Evolutionary conservation across 345 rosid genomes (phyloP).

Genomic region (Excoecaria cochinchinensis): DNA sequence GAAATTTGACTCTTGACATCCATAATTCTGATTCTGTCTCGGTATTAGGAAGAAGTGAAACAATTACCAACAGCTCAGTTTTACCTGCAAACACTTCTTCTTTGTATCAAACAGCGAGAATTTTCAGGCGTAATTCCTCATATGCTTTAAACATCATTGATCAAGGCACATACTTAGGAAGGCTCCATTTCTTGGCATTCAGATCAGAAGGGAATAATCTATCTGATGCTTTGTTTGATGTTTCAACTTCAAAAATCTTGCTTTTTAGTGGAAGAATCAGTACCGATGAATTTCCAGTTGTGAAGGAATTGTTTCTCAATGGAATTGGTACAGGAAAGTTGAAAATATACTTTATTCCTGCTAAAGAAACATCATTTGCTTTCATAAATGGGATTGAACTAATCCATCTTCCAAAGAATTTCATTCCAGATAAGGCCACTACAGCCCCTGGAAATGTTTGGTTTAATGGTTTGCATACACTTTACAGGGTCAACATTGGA

Average conservation of each 20-base stretch:
- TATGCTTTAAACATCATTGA: conserved; percentile 34
- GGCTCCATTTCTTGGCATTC: conserved; percentile 43
- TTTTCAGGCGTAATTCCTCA: conserved; percentile 31
- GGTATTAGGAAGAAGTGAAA: conserved; percentile 3
- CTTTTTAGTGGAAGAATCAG: conserved; percentile 24
- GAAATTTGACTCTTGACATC: conserved; percentile 23
- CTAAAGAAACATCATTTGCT: not conserved
- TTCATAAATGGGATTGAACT: conserved; percentile 18
- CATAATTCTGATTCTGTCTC: not conserved
- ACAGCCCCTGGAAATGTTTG: not conserved
- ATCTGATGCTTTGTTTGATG: conserved; percentile 35
- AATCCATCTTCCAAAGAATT: not conserved
- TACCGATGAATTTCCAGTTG: conserved; percentile 8
- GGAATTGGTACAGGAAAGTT: conserved; percentile 13
- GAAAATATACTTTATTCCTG: not conserved
- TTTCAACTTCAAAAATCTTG: conserved; percentile 28
- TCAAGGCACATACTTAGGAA: conserved; percentile 41
- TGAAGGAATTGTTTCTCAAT: conserved; percentile 48
- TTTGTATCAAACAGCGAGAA: conserved; percentile 51
- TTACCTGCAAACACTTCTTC: not conserved
- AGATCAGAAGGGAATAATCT: conserved; percentile 21
- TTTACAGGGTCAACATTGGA: conserved; percentile 13
- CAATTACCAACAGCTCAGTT: conserved; percentile 1
- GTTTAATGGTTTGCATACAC: not conserved
- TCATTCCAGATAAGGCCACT: not conserved